Evolutionary conservation across 139 green algal species (phyloP), one percentile per base, ranked within the genome.

Genomic region (Axilococcus clingmanii): DNA sequence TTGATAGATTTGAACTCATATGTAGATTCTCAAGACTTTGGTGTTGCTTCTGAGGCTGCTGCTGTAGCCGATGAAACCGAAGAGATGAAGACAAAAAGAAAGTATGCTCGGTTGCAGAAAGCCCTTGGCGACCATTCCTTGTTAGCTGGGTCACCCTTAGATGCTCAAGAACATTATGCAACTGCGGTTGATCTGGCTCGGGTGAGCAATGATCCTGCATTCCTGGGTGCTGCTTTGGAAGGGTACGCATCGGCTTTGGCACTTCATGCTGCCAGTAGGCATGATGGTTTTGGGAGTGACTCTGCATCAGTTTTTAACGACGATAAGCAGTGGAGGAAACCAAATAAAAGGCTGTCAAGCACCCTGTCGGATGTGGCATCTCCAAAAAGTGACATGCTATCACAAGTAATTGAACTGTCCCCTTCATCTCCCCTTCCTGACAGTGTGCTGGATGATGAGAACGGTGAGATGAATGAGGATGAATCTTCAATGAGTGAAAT

Each of bases 31-130:
- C 29, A 45, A 2, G 62, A 74, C 34, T 76, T 81, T 24, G 57
- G 48, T 7, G 19, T 59, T 2, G 36, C 28, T 4, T 59, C 61
- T 1, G 29, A 22, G 20, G 16, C 19, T 4, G 38, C 63, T 5
- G 42, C 70, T 24, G 64, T 76, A 24, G 70, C 49, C 59, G 40
- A 55, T 69, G 33, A 60, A 63, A 25, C 75, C 52, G 30, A 58
- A 62, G 7, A 59, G 70, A 16, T 31, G 57, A 74, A 64, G 58
- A 64, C 61, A 15, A 80, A 74, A 57, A 71, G 57, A 38, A 51
- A 78, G 12, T 82, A 87, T 52, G 81, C 74, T 2, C 68, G 86
- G 42, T 65, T 93, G 37, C 71, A 83, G 45, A 95, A 95, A 61
- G 56, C 62, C 1, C 83, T 91, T 63, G 86, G 84, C 1, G 86